Percentiles rank a stretch among this genome's conserved stretches.
These are phyloP conservation scores for Clathrus columnatus DNA, from an alignment of 768 basidiomycete genomes.

Conservation along the genomic window DNA sequence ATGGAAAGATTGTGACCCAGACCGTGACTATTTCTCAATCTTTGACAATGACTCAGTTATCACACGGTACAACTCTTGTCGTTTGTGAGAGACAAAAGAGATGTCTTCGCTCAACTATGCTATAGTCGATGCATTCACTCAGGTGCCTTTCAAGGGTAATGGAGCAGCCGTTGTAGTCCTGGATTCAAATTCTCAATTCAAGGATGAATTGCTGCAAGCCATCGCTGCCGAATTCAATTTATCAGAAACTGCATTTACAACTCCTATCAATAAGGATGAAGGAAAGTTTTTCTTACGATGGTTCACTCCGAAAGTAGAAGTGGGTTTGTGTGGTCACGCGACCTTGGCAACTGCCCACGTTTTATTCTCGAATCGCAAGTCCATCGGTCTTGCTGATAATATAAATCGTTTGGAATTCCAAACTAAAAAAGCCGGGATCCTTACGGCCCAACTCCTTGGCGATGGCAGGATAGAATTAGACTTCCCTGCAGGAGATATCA, in stretches of 20 bases:
- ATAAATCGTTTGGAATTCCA: not conserved
- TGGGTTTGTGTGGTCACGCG: conserved; percentile 26
- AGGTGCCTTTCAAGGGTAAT: conserved; percentile 21
- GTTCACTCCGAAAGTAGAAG: conserved; percentile 21
- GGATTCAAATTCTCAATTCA: not conserved
- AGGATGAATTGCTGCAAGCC: conserved; percentile 11
- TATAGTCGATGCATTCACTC: conserved; percentile 27
- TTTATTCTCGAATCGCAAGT: conserved; percentile 14
- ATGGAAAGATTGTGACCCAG: too few species aligned
- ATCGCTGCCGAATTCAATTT: conserved; percentile 7
- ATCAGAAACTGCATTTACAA: conserved; percentile 10
- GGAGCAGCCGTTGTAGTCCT: conserved; percentile 25
- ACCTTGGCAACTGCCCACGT: conserved; percentile 24
- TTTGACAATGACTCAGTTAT: too few species aligned
- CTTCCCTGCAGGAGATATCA: conserved; percentile 14
- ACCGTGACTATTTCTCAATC: too few species aligned
- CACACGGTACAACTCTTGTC: too few species aligned
- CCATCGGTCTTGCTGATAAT: not conserved
- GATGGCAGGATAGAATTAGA: conserved; percentile 18
- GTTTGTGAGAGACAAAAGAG: too few species aligned
- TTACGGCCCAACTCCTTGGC: conserved; percentile 11
- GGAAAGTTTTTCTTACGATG: conserved; percentile 19
- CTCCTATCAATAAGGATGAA: not conserved
- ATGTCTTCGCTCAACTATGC: conserved; percentile 11
- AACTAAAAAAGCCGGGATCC: conserved; percentile 12